These are phyloP conservation scores for Sanguinoderma infundibulare DNA, from an alignment of 1,284 basidiomycete genomes.

Conservation along the genomic window DNA sequence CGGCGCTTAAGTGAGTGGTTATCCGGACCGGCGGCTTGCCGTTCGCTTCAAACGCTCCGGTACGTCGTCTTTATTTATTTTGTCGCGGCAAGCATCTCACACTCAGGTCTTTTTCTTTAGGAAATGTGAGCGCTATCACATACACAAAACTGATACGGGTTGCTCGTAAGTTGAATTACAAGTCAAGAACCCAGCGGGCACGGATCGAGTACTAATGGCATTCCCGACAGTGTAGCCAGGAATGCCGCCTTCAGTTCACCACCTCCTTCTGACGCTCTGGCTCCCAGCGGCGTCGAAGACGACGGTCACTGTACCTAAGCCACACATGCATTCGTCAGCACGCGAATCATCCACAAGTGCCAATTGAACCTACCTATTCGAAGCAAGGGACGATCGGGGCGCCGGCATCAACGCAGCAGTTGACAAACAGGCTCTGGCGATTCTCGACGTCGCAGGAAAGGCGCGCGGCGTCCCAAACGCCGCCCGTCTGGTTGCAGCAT, in stretches of 20 bases:
- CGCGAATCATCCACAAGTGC: neutral
- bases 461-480: neutral
- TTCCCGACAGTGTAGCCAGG: neutral
- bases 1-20: too few species aligned
- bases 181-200: conserved; percentile 2
- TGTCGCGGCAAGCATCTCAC: neutral
- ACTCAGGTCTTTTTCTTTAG: neutral
- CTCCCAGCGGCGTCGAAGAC: neutral
- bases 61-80: neutral
- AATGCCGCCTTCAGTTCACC: neutral
- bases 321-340: neutral
- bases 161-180: neutral
- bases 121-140: neutral
- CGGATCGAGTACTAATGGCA: neutral
- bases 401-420: neutral
- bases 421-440: neutral
- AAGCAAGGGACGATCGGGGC: neutral
- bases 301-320: neutral
- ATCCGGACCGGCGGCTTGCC: too few species aligned
- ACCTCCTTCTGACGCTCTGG: neutral
- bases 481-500: neutral
- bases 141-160: neutral
- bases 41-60: too few species aligned
- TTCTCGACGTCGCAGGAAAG: neutral
- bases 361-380: neutral